Percentiles rank a stretch among this genome's conserved stretches.
Evolutionary conservation across 768 basidiomycete species (phyloP).

Genomic region (Albatrellus ellisii): DNA sequence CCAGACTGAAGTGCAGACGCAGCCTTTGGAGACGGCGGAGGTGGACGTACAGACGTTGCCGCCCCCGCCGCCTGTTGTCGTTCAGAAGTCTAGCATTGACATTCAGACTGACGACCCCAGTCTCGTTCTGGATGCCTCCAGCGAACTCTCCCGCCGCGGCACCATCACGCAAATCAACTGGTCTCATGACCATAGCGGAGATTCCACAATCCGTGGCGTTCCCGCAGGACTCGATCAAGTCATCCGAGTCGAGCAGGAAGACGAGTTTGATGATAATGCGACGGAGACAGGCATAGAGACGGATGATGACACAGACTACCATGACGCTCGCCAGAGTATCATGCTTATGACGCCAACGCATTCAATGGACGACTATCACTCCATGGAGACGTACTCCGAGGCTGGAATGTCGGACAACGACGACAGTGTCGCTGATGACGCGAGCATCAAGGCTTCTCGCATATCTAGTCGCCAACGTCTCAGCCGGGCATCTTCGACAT

Average conservation of each 20-base stretch:
- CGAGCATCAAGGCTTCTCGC: slow-evolving; percentile 62
- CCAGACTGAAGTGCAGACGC: slow-evolving; percentile 26
- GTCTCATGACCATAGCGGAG: slow-evolving; percentile 19
- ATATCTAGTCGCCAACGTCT: slow-evolving; percentile 18
- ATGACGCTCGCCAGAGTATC: slow-evolving; percentile 61
- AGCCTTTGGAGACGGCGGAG: slow-evolving; percentile 19
- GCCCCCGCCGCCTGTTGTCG: slow-evolving; percentile 10
- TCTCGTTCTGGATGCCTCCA: slow-evolving; percentile 4
- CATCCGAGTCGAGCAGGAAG: slow-evolving; percentile 29
- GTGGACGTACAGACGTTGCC: slow-evolving; percentile 22
- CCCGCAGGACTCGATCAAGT: slow-evolving; percentile 5
- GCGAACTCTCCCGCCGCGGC: slow-evolving; percentile 5
- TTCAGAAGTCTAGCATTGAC: slow-evolving; percentile 10
- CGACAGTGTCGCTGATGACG: slow-evolving; percentile 37
- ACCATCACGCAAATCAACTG: slow-evolving; percentile 9
- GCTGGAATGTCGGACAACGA: slow-evolving; percentile 48
- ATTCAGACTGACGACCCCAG: slow-evolving; percentile 11
- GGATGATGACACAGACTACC: slow-evolving; percentile 60
- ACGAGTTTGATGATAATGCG: slow-evolving; percentile 26
- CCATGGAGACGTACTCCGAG: slow-evolving; percentile 29
- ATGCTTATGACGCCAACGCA: slow-evolving; percentile 45
- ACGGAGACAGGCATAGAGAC: slow-evolving; percentile 58
- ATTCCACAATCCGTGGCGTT: slow-evolving; percentile 18
- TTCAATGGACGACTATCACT: slow-evolving; percentile 20
- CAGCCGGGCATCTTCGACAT: slow-evolving; percentile 1